Percentiles rank a stretch among this genome's conserved stretches.
Evolutionary conservation across 208 protist genomes (phyloP).

Genomic region (Acanthamoeba triangularis): DNA sequence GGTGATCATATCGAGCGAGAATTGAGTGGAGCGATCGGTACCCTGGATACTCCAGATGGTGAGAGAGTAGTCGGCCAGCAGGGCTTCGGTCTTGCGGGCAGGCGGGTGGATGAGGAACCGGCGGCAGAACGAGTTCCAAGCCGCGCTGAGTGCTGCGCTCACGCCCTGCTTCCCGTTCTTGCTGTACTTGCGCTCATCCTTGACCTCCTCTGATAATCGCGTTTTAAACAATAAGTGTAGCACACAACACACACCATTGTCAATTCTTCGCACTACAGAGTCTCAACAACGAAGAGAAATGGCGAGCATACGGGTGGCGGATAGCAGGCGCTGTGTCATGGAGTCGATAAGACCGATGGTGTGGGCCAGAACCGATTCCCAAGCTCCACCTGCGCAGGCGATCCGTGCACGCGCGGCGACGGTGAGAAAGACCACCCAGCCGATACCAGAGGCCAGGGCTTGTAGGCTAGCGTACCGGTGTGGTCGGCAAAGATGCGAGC

Average conservation of each 20-base stretch:
- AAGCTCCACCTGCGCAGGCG: background rate
- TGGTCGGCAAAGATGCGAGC: constrained; percentile 56
- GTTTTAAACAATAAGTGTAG: too few relatives aligned
- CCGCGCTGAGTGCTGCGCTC: background rate
- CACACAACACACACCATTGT: too few relatives aligned
- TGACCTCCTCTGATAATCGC: constrained; percentile 19
- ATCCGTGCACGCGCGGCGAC: too few relatives aligned
- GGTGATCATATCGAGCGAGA: too few relatives aligned
- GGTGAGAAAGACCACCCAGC: background rate
- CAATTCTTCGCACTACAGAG: background rate
- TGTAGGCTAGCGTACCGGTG: background rate
- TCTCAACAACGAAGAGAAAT: background rate
- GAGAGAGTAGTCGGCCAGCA: constrained; percentile 36
- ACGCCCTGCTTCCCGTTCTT: constrained; percentile 8
- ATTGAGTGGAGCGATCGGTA: too few relatives aligned
- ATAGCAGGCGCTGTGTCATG: background rate
- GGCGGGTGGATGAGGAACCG: background rate
- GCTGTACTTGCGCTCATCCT: constrained; percentile 55
- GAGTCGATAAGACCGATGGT: constrained; percentile 13
- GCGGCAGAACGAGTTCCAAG: constrained; percentile 2
- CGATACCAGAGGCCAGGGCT: background rate
- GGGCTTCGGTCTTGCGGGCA: background rate
- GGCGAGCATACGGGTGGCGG: background rate
- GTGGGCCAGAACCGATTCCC: constrained; percentile 35
- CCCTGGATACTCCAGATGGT: constrained; percentile 42